phyloP scores from a whole-genome alignment of 345 rosid species.

The Conringia planisiliqua region DNA sequence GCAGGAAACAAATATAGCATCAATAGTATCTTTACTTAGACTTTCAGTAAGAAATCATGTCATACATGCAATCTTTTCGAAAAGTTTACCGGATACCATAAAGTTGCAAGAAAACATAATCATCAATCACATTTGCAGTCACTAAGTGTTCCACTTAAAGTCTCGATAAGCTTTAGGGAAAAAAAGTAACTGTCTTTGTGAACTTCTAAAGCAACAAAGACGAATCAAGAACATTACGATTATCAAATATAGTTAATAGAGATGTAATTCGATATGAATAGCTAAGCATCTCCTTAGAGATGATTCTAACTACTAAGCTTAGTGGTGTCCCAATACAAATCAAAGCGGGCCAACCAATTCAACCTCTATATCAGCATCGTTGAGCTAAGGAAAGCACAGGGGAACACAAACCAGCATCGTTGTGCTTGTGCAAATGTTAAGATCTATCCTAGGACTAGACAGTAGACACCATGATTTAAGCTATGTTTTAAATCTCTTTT shows the following conservation, averaged over 20 bases:
- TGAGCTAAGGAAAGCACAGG: constrained; percentile 8
- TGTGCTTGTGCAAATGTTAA: background rate
- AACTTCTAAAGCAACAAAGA: constrained; percentile 12
- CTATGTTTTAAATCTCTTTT: background rate
- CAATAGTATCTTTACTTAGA: constrained; percentile 14
- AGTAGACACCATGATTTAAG: background rate
- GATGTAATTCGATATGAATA: background rate
- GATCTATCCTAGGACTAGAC: background rate
- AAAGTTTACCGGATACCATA: constrained; percentile 6
- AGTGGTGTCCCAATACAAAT: background rate
- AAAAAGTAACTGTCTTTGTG: background rate
- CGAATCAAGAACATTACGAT: background rate
- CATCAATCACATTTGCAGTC: background rate
- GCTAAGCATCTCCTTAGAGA: background rate
- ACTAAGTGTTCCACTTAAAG: background rate
- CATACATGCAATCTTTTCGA: background rate
- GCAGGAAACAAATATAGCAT: constrained; percentile 20
- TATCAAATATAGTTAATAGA: background rate
- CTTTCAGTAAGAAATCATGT: constrained; percentile 9
- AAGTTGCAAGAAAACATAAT: constrained; percentile 14
- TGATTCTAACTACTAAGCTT: background rate
- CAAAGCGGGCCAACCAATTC: background rate
- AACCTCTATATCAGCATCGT: background rate
- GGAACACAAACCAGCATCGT: constrained; percentile 8
- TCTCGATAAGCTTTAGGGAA: background rate